These are phyloP conservation scores for Coffea humblotiana DNA, from an alignment of 305 asterid species.

Conservation along the genomic window DNA sequence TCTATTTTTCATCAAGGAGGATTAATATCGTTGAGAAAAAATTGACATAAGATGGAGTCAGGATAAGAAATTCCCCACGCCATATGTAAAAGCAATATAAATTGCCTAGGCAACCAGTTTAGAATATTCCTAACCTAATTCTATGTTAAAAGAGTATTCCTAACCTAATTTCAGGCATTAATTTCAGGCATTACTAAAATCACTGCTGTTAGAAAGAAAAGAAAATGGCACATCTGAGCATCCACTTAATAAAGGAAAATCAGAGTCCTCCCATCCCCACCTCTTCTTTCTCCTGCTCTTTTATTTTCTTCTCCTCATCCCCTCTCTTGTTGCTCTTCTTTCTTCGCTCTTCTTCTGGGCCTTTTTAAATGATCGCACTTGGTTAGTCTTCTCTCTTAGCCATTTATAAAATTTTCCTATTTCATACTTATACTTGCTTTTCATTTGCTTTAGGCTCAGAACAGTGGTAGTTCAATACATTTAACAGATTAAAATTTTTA, in stretches of 20 bases:
- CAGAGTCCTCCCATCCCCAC: background rate
- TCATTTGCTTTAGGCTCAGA: background rate
- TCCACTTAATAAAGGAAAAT: background rate
- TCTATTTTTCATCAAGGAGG: constrained; percentile 33
- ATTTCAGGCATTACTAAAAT: too few relatives aligned
- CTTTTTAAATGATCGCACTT: background rate
- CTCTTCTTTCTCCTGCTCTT: background rate
- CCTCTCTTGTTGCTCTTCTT: background rate
- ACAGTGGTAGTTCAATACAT: background rate
- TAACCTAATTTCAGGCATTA: background rate
- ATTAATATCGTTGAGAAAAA: background rate
- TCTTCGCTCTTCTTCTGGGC: background rate
- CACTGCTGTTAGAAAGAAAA: background rate
- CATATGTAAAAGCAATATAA: background rate
- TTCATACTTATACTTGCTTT: too few relatives aligned
- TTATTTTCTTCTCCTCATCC: background rate
- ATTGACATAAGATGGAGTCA: background rate
- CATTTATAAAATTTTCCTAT: too few relatives aligned
- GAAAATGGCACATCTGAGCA: background rate
- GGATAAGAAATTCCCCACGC: background rate
- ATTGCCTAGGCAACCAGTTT: background rate
- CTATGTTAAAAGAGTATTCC: background rate
- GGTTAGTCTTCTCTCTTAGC: background rate
- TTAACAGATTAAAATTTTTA: too few relatives aligned
- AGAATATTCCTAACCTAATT: background rate